Conservation (phyloP, 2,329 filamentous ascomycete genomes). For the Corniculantispora saksenae region DNA sequence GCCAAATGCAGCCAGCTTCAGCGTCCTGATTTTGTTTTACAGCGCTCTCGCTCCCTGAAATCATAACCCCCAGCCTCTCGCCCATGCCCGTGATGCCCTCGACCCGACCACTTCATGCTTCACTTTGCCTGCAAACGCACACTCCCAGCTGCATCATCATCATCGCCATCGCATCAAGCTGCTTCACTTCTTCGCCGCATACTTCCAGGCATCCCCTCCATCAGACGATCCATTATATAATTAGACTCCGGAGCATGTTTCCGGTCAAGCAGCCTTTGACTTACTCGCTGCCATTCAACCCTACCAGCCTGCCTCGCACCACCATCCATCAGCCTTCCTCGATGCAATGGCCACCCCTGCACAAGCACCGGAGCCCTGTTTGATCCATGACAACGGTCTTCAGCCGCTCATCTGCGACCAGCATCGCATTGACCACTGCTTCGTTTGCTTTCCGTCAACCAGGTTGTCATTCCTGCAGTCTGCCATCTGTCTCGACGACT, state of each 20-base stretch:
- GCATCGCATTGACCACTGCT: background rate
- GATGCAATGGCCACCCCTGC: background rate
- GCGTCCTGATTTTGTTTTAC: background rate
- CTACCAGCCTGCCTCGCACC: background rate
- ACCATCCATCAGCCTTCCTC: constrained; percentile 1
- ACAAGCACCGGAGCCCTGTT: background rate
- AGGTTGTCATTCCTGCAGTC: background rate
- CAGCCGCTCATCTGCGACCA: background rate
- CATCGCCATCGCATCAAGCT: background rate
- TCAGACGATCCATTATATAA: background rate
- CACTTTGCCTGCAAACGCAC: background rate
- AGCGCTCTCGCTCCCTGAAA: background rate
- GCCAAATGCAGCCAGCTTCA: background rate
- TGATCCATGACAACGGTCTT: background rate
- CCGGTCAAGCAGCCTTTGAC: background rate
- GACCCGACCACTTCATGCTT: background rate
- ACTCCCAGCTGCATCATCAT: constrained; percentile 1
- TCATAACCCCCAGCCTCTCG: background rate
- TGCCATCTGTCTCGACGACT: background rate
- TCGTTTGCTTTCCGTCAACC: background rate
- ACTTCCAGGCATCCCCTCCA: background rate
- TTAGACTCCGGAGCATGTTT: background rate
- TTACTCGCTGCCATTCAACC: background rate
- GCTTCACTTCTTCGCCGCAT: no score
- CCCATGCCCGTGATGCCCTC: constrained; percentile 3